Evolutionary conservation across 805 yeast species (phyloP).

Genomic region (Saccharomycopsis schoenii): DNA sequence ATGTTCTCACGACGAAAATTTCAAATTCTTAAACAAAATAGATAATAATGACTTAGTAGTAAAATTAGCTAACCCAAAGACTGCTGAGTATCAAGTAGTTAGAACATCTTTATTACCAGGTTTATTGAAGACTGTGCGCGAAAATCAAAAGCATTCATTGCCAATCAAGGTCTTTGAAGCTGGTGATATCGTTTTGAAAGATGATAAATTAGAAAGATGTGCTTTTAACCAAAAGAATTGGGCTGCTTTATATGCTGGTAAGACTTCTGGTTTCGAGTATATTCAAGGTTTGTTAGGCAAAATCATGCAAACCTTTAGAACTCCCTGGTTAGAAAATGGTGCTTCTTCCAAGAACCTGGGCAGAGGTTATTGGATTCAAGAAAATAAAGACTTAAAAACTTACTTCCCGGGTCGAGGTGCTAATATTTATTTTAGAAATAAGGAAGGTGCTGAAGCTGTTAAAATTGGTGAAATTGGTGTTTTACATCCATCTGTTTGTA

Average conservation of each 20-base stretch:
- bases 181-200: conserved; percentile 89
- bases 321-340: conserved; percentile 64
- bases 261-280: conserved; percentile 87
- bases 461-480: conserved; percentile 85
- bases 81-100: conserved; percentile 93
- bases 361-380: conserved; percentile 84
- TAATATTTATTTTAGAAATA: conserved; percentile 61
- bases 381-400: conserved; percentile 54
- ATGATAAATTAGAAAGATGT: conserved; percentile 70
- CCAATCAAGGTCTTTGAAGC: conserved; percentile 93
- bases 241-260: conserved; percentile 91
- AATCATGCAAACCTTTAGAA: conserved; percentile 91
- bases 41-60: conserved; percentile 80
- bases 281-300: conserved; percentile 93
- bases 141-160: conserved; percentile 89
- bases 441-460: conserved; percentile 44
- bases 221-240: conserved; percentile 90
- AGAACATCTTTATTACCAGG: conserved; percentile 94
- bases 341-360: conserved; percentile 31
- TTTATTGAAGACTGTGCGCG: conserved; percentile 85
- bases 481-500: conserved; percentile 88
- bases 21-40: conserved; percentile 62
- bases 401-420: conserved; percentile 99
- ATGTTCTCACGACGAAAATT: conserved; percentile 95
- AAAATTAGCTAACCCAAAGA: conserved; percentile 90